Evolutionary conservation across 129 eudicot species (phyloP), one percentile per base, ranked within the genome.

Genomic region (Deinandra increscens): DNA sequence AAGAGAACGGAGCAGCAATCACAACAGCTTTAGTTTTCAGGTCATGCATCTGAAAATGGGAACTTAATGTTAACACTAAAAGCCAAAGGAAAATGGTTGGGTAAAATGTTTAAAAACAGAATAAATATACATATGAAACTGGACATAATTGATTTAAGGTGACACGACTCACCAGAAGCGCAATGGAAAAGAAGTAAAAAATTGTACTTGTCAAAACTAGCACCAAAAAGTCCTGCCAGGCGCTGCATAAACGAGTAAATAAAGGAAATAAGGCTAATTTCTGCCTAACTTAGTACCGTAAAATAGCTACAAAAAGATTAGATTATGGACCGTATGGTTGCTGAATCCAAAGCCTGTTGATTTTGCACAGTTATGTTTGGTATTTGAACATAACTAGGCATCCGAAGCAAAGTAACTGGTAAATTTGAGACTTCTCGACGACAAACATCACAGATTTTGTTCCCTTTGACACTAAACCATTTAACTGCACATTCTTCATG

Each of bases 141-240:
- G 19, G 26, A 50, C 56, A 50, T 50, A 50, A 50, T 50, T 6
- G 14, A 46, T 46, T 15, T 50, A 5, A 44, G 19, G 81, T 12
- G 42, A 33, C 37, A 66, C 3, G 61, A 69, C 82, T 78, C 66
- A 92, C 98, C 84, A 93, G 78, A 66, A 93, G 82, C 86, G 87
- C 98, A 36, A 93, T 86, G 82, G 84, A 93, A 85, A 93, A 93
- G 82, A 93, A 93, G 78, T 93, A 93, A 81, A 95, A 86, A 45
- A 93, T 83, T 31, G 97, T 84, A 74, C 96, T 86, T 58, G 89
- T 89, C 82, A 93, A 81, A 73, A 93, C 92, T 7, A 93, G 92
- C 78, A 93, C 98, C 82, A 89, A 95, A 74, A 93, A 89, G 73
- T 93, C 98, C 88, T 93, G 98, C 97, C 98, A 93, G 8, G 88